A percentile compares a stretch with the other conserved stretches of the same genome.
These are phyloP conservation scores for Suhomyces atakaporum DNA, from an alignment of 1,139 yeast species.

Conservation along the genomic window DNA sequence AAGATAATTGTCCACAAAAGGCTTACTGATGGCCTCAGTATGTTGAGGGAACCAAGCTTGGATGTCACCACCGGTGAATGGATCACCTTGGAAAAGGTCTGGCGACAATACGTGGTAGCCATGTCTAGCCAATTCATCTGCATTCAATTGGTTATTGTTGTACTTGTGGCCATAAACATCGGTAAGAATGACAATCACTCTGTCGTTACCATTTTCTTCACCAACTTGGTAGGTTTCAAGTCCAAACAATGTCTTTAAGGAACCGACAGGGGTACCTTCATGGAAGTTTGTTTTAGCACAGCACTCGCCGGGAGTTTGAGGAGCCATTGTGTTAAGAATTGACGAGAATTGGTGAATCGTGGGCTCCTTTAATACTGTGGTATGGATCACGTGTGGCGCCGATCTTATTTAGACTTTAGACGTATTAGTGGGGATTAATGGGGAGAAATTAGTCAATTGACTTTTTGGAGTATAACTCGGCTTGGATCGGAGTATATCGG, in stretches of 20 bases:
- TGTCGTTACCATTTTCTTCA: slow-evolving; percentile 36
- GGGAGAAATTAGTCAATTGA: too few relatives aligned
- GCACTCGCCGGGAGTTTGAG: slow-evolving; percentile 54
- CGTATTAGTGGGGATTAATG: too few relatives aligned
- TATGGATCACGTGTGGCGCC: too few relatives aligned
- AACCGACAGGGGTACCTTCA: slow-evolving; percentile 55
- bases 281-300: slow-evolving; percentile 48
- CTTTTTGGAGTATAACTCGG: too few relatives aligned
- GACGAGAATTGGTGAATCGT: too few relatives aligned
- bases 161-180: slow-evolving; percentile 68
- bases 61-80: slow-evolving; percentile 34
- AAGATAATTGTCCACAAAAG: slow-evolving; percentile 46
- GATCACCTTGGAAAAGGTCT: slow-evolving; percentile 67
- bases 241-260: slow-evolving; percentile 42
- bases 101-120: slow-evolving; percentile 72
- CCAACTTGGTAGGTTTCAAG: slow-evolving; percentile 61
- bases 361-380: neutral
- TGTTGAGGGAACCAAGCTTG: slow-evolving; percentile 59
- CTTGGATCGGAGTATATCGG: too few relatives aligned
- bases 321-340: slow-evolving; percentile 42
- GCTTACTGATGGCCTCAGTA: slow-evolving; percentile 44
- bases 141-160: slow-evolving; percentile 60
- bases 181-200: slow-evolving; percentile 61
- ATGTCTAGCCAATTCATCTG: slow-evolving; percentile 63
- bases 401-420: too few relatives aligned